These are phyloP conservation scores for Penicillium chermesinum DNA, from an alignment of 495 filamentous ascomycete genomes.

Conservation along the genomic window DNA sequence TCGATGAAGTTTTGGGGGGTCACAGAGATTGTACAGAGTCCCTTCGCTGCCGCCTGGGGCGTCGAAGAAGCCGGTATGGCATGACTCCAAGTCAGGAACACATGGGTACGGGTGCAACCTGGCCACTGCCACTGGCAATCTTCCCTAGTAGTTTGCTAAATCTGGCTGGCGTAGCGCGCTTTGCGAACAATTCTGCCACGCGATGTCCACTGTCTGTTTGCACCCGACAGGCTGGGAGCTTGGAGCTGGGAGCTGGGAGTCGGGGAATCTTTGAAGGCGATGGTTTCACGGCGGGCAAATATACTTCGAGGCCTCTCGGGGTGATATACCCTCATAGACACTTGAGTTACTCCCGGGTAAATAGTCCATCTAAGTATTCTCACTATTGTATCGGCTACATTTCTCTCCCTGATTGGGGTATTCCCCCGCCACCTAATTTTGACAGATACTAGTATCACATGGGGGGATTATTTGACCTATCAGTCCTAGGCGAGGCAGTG, in stretches of 20 bases:
- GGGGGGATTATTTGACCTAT: background rate
- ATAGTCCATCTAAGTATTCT: too few relatives aligned
- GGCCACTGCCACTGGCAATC: background rate
- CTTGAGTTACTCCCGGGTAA: too few relatives aligned
- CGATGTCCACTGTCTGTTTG: background rate
- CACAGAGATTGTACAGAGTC: background rate
- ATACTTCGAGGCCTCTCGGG: background rate
- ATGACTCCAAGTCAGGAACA: slow-evolving; percentile 5
- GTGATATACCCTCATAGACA: background rate
- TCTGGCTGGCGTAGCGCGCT: background rate
- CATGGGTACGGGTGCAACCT: slow-evolving; percentile 7
- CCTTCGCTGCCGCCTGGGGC: background rate
- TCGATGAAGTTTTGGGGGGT: background rate
- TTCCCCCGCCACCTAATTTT: too few relatives aligned
- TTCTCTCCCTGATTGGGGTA: too few relatives aligned
- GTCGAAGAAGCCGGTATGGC: background rate
- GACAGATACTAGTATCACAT: background rate
- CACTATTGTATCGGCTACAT: background rate
- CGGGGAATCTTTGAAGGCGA: too few relatives aligned
- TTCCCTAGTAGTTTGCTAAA: background rate
- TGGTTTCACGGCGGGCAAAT: too few relatives aligned
- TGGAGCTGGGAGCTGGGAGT: background rate
- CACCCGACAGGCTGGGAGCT: background rate
- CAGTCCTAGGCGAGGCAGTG: background rate
- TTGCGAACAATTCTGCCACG: background rate